Evolutionary conservation across 225 moss, liverwort and hornwort genomes (phyloP), one percentile per base, ranked within the genome.

Genomic region (Lunularia cruciata): DNA sequence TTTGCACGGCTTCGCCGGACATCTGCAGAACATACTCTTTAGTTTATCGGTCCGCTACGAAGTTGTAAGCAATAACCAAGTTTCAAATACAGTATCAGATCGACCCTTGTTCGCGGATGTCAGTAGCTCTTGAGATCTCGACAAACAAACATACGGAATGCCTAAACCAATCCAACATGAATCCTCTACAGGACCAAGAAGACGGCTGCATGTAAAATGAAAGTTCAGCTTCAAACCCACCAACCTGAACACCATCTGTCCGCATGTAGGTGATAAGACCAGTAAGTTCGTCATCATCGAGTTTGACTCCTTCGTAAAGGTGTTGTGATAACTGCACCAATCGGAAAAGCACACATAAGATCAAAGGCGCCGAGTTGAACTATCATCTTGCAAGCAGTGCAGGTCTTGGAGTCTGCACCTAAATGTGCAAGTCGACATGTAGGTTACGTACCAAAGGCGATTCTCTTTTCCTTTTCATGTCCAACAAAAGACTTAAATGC

Each of bases 261-360:
- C 96, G 86, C 96, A 98, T 91, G 71, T 98, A 98, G 8, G 96
- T 93, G 51, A 98, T 93, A 30, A 98, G 87, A 60, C 96, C 96
- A 33, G 83, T 93, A 57, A 85, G 86, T 73, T 98, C 96, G 60
- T 86, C 89, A 39, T 81, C 78, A 20, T 81, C 75, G 32, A 98
- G 85, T 71, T 89, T 93, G 45, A 98, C 87, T 76, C 96, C 96
- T 73, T 98, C 96, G 66, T 98, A 98, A 20, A 98, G 73, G 22
- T 89, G 86, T 79, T 98, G 96, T 63, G 96, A 89, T 68, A 93
- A 62, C 96, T 98, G 87, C 38, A 40, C 1, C 8, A 34, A 22
- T 1, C 32, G 16, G 3, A 10, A 32, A 48, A 51, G n/a, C 18
- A 27, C 20, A 23, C 30, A 58, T 3, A 57, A 58, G 7, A 10